Evolutionary conservation across 139 green algal species (phyloP), one percentile per base, ranked within the genome.

Genomic region (Diplosphaera chodatii): DNA sequence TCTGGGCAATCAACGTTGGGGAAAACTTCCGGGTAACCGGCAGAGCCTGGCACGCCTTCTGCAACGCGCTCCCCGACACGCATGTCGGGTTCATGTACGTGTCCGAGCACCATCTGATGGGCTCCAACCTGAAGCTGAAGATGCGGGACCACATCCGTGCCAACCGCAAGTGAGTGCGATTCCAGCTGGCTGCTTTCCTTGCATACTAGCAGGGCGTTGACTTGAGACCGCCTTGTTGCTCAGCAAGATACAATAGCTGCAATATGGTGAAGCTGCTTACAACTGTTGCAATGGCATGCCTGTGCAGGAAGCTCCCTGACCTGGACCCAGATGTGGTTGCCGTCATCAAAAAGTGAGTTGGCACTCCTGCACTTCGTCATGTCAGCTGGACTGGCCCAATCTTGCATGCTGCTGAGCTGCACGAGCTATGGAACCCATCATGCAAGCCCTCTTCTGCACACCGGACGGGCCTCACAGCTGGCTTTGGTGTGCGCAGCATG

Each of bases 1-100:
- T 91, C 64, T 91, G 84, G 84, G 83, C 80, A 0, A 40, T 89
- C 6, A 89, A 91, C 21, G 70, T 87, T 20, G 86, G 86, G 2
- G 86, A 91, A 76, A 90, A 88, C 73, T 84, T 84, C 56, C 41
- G 72, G 16, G 83, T 83, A 63, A 82, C 34, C n/a, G 37, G 77
- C 34, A 28, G 64, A 27, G 86, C 75, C 69, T 80, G 75, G 75
- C 33, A 69, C 28, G 21, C 18, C 22, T 80, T 80, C 55, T 62
- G 63, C 13, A 25, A 66, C 5, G 73, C 55, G 40, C 80, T 91
- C 55, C 76, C 72, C 22, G 23, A 77, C 32, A 91, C 86, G 8
- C 37, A 10, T 10, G 37, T 48, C 37, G 37, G 37, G 6, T 48
- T 48, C 37, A 48, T 10, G 37, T 91, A 88, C 67, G 82, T 89